phyloP scores from a whole-genome alignment of 2,329 filamentous ascomycete species.

The Epichloe baconii region DNA sequence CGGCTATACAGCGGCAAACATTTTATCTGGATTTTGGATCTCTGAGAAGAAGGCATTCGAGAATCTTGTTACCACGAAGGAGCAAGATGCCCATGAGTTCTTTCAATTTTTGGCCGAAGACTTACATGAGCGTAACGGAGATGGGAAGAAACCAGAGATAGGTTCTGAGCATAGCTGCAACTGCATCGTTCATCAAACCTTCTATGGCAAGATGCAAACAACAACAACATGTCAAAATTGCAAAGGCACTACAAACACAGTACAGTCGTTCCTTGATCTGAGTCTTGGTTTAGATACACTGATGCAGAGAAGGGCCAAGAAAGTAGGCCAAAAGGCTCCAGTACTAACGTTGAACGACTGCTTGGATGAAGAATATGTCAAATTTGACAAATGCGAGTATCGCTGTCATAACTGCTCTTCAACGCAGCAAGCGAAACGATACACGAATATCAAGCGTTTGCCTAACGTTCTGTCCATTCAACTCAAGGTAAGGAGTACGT shows the following conservation, averaged over 20 bases:
- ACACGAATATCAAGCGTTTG: slow-evolving; percentile 70
- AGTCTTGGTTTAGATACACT: slow-evolving; percentile 72
- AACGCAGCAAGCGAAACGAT: slow-evolving; percentile 68
- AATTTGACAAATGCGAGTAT: slow-evolving; percentile 78
- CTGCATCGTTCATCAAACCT: slow-evolving; percentile 88
- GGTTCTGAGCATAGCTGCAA: slow-evolving; percentile 56
- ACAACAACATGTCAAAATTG: slow-evolving; percentile 87
- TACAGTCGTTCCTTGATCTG: slow-evolving; percentile 84
- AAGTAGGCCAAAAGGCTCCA: slow-evolving; percentile 32
- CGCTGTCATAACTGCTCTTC: slow-evolving; percentile 69
- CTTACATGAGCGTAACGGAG: slow-evolving; percentile 70
- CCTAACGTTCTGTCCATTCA: slow-evolving; percentile 88
- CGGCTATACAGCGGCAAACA: slow-evolving; percentile 79
- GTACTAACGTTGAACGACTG: slow-evolving; percentile 52
- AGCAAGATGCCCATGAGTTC: slow-evolving; percentile 95
- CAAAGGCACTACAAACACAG: slow-evolving; percentile 64
- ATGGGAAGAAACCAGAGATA: slow-evolving; percentile 48
- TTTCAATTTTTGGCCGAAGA: slow-evolving; percentile 92
- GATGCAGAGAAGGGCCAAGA: slow-evolving; percentile 51
- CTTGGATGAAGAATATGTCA: slow-evolving; percentile 74
- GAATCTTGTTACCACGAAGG: slow-evolving; percentile 76
- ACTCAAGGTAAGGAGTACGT: slow-evolving; percentile 52
- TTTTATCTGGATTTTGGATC: slow-evolving; percentile 83
- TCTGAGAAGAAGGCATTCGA: slow-evolving; percentile 61
- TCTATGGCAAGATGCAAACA: slow-evolving; percentile 82